These are phyloP conservation scores for Microbotryum saponariae DNA, from an alignment of 1,284 basidiomycete species.

Conservation along the genomic window DNA sequence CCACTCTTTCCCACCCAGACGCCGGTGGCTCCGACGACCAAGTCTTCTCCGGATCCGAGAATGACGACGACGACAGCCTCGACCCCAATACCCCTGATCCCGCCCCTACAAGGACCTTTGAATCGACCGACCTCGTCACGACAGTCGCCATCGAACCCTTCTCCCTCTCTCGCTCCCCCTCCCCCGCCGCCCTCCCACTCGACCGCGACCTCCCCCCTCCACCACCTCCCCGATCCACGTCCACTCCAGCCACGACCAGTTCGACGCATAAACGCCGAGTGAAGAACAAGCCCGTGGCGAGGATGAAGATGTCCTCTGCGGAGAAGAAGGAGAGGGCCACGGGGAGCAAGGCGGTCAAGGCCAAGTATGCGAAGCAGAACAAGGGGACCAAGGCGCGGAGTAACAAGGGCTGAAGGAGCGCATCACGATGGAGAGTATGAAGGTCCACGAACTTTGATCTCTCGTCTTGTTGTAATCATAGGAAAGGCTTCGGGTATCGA, in stretches of 20 bases:
- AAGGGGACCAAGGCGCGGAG: constrained; percentile 24
- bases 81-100: background rate
- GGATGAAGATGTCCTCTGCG: constrained; percentile 23
- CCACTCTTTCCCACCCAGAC: background rate
- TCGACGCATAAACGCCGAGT: constrained; percentile 23
- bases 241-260: background rate
- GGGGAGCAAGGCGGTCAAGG: constrained; percentile 26
- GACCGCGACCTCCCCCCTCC: background rate
- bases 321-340: constrained; percentile 29
- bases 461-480: too few species aligned
- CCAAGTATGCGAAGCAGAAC: constrained; percentile 16
- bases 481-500: too few species aligned
- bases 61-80: constrained; percentile 1
- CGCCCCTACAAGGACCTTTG: constrained; percentile 9
- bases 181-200: constrained; percentile 15
- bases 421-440: too few species aligned
- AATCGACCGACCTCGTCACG: constrained; percentile 19
- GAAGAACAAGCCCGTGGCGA: constrained; percentile 9
- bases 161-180: constrained; percentile 26
- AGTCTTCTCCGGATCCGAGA: background rate
- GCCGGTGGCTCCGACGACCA: constrained; percentile 10
- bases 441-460: too few species aligned
- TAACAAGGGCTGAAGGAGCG: background rate
- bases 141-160: constrained; percentile 26
- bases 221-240: background rate